Conservation (phyloP, 2,329 filamentous ascomycete species). For the Phaeosphaeria sp. region DNA sequence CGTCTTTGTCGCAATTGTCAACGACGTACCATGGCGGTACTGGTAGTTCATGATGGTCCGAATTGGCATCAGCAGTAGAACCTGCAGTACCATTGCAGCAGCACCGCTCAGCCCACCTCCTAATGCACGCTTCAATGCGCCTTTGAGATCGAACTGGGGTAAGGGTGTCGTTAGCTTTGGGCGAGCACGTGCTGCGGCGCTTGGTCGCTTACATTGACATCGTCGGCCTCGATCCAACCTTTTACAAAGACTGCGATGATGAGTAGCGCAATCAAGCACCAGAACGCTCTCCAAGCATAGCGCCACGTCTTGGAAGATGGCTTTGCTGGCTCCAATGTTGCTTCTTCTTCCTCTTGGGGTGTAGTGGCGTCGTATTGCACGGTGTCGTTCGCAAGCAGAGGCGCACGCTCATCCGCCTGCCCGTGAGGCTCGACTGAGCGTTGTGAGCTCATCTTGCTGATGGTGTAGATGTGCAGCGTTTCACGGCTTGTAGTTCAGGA, state of each 20-base stretch:
- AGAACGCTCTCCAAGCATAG: slow-evolving; percentile 26
- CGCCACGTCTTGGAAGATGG: slow-evolving; percentile 17
- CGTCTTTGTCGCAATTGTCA: slow-evolving; percentile 30
- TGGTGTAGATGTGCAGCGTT: not conserved
- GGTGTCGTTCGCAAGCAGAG: slow-evolving; percentile 21
- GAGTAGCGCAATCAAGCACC: slow-evolving; percentile 16
- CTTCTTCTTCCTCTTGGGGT: slow-evolving; percentile 9
- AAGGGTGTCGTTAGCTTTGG: not conserved
- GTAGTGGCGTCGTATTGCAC: slow-evolving; percentile 5
- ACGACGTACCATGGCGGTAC: slow-evolving; percentile 36
- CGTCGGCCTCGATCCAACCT: slow-evolving; percentile 36
- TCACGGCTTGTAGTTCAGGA: not conserved
- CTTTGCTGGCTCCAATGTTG: slow-evolving; percentile 16
- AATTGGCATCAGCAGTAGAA: slow-evolving; percentile 37
- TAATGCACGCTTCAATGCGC: slow-evolving; percentile 32
- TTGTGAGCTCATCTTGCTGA: not conserved
- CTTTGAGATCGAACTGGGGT: slow-evolving; percentile 32
- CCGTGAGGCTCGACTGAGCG: not conserved
- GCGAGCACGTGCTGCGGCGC: not conserved
- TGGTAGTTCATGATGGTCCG: slow-evolving; percentile 43
- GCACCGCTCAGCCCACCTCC: slow-evolving; percentile 38
- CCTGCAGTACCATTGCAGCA: slow-evolving; percentile 39
- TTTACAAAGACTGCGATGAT: slow-evolving; percentile 30
- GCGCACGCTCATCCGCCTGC: slow-evolving; percentile 26
- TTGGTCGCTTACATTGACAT: slow-evolving; percentile 26